These are phyloP conservation scores for Paspalum vaginatum DNA, from an alignment of 176 grass and related monocot genomes.

Conservation along the genomic window DNA sequence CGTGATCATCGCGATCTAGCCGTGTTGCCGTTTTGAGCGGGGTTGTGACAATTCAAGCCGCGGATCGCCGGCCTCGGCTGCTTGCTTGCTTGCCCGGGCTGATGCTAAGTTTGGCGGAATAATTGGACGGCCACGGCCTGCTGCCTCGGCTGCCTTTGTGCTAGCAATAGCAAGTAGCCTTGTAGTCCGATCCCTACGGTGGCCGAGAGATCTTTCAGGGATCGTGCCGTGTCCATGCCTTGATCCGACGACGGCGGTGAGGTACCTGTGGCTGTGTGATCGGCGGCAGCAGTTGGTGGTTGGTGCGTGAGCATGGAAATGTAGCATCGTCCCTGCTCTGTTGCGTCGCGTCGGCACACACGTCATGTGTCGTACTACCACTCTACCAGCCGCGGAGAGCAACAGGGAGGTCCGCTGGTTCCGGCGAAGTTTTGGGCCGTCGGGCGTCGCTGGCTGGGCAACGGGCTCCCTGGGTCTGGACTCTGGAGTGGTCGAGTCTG, in stretches of 20 bases:
- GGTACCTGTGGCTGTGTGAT: not conserved
- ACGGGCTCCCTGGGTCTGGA: no score
- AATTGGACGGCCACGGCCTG: not conserved
- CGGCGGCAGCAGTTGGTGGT: not conserved
- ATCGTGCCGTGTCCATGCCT: not conserved
- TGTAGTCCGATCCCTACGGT: not conserved
- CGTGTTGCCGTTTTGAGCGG: not conserved
- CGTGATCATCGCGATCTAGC: not conserved
- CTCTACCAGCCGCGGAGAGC: no score
- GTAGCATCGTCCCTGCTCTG: no score
- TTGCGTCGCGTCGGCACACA: no score
- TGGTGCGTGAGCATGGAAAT: not conserved
- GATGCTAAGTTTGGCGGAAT: not conserved
- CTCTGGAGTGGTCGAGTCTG: no score
- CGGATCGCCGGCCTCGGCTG: conserved; percentile 1
- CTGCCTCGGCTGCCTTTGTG: not conserved
- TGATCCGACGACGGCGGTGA: not conserved
- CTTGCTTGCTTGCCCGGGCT: conserved; percentile 13
- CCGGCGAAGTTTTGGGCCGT: no score
- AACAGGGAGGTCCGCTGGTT: no score
- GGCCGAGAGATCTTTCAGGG: not conserved
- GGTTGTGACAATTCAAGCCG: not conserved
- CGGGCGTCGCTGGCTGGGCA: no score
- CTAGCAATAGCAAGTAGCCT: not conserved
- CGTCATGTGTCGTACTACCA: no score